Evolutionary conservation across 441 rosid genomes (phyloP).

Genomic region (Croton laevigatus): DNA sequence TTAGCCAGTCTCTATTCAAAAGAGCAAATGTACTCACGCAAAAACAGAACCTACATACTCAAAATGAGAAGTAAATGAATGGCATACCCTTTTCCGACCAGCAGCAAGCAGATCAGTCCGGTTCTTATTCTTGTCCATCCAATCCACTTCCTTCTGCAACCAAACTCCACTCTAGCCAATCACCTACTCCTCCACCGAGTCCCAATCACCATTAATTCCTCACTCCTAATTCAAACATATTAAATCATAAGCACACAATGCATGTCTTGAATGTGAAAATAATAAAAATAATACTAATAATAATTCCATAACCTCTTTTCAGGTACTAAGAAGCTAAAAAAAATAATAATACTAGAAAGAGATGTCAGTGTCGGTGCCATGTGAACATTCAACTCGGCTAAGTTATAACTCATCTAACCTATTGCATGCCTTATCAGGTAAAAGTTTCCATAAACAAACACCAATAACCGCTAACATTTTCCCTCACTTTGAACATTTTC

Average conservation of each 20-base stretch:
- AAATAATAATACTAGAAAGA: not conserved
- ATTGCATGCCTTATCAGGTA: not conserved
- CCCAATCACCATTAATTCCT: conserved; percentile 36
- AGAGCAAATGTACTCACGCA: not conserved
- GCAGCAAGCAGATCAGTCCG: conserved; percentile 92
- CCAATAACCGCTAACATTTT: not conserved
- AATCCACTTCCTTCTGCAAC: conserved; percentile 33
- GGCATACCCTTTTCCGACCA: conserved; percentile 83
- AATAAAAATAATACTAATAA: not conserved
- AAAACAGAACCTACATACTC: not conserved
- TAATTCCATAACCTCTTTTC: not conserved
- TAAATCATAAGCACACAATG: not conserved
- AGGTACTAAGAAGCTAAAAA: not conserved
- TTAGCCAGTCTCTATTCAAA: not conserved
- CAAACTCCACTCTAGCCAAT: conserved; percentile 20
- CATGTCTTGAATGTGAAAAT: not conserved
- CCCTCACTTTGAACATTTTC: conserved; percentile 1
- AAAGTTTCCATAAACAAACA: not conserved
- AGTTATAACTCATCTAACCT: not conserved
- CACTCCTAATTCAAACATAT: conserved; percentile 23
- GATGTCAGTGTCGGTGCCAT: not conserved
- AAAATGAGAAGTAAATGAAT: conserved; percentile 8
- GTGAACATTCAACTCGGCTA: not conserved
- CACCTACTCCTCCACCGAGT: conserved; percentile 33
- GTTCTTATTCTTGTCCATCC: conserved; percentile 94